A percentile compares a stretch with the other conserved stretches of the same genome.
Conservation (phyloP, 2,329 filamentous ascomycete species). For the Aspergillus neotritici region DNA sequence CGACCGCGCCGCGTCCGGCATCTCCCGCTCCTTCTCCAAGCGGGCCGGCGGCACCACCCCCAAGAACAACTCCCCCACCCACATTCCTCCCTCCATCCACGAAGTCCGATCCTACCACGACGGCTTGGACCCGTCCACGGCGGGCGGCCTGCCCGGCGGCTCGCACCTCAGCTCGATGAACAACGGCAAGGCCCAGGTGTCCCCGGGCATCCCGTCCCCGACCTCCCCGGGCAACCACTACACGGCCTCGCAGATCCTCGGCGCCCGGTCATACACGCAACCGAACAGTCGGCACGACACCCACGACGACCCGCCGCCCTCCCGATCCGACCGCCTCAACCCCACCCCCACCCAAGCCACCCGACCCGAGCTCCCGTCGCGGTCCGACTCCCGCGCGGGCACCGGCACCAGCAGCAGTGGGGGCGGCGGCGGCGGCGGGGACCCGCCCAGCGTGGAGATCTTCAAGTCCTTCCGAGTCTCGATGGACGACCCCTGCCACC, state of each 20-base stretch:
- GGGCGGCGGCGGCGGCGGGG: constrained; percentile 5
- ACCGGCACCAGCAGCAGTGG: too few species aligned
- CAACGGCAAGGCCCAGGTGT: constrained; percentile 49
- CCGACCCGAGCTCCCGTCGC: constrained; percentile 29
- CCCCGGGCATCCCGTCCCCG: constrained; percentile 45
- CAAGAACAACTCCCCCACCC: constrained; percentile 71
- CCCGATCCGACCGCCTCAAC: constrained; percentile 29
- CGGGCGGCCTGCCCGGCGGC: constrained; percentile 60
- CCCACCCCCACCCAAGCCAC: constrained; percentile 26
- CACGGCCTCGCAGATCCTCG: constrained; percentile 37
- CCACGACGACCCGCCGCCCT: constrained; percentile 31
- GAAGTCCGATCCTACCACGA: constrained; percentile 56
- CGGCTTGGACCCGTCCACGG: constrained; percentile 60
- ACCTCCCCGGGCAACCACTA: constrained; percentile 40
- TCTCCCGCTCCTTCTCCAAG: constrained; percentile 71
- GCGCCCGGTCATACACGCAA: constrained; percentile 40
- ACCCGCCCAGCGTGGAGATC: constrained; percentile 66
- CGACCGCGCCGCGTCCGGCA: constrained; percentile 46
- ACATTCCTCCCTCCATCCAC: constrained; percentile 60
- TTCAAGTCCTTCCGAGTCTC: constrained; percentile 98
- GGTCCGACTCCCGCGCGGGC: constrained; percentile 26
- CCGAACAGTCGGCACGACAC: constrained; percentile 33
- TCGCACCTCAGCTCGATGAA: constrained; percentile 66
- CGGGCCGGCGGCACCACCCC: constrained; percentile 66
- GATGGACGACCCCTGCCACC: constrained; percentile 97